Evolutionary conservation across 208 protist genomes (phyloP).

Genomic region (Crithidia fasciculata): DNA sequence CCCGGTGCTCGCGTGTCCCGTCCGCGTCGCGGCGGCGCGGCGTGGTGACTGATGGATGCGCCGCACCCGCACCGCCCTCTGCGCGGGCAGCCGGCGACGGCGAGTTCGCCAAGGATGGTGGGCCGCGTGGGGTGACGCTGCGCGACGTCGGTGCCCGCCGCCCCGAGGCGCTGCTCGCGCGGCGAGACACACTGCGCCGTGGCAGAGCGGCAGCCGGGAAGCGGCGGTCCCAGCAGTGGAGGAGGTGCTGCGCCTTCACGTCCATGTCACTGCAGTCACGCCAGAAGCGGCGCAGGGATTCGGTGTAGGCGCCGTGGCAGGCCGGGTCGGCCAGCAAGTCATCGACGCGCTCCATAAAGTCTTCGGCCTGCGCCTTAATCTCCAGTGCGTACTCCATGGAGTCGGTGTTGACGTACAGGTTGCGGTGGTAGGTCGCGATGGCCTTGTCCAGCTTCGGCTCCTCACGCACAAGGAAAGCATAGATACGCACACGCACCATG

Average conservation of each 20-base stretch:
- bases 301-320: conserved; percentile 45
- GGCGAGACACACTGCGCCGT: conserved; percentile 9
- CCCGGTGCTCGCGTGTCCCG: conserved; percentile 11
- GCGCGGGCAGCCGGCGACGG: background rate
- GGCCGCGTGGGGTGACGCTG: conserved; percentile 15
- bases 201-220: conserved; percentile 24
- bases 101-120: background rate
- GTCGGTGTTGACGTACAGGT: conserved; percentile 49
- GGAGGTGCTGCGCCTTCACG: conserved; percentile 43
- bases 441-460: conserved; percentile 50
- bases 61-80: background rate
- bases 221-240: conserved; percentile 32
- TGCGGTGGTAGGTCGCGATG: conserved; percentile 44
- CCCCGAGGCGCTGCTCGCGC: conserved; percentile 2
- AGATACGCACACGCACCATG: conserved; percentile 65
- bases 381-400: conserved; percentile 57
- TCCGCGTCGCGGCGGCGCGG: conserved; percentile 3
- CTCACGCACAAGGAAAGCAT: conserved; percentile 64
- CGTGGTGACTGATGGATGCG: background rate
- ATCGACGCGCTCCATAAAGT: conserved; percentile 60
- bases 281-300: conserved; percentile 56
- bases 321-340: conserved; percentile 39
- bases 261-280: conserved; percentile 60
- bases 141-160: conserved; percentile 19
- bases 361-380: conserved; percentile 43